Percentiles rank a stretch among this genome's conserved stretches.
These are phyloP conservation scores for Penicillium sp. DNA, from an alignment of 2,329 filamentous ascomycete genomes.

Conservation along the genomic window DNA sequence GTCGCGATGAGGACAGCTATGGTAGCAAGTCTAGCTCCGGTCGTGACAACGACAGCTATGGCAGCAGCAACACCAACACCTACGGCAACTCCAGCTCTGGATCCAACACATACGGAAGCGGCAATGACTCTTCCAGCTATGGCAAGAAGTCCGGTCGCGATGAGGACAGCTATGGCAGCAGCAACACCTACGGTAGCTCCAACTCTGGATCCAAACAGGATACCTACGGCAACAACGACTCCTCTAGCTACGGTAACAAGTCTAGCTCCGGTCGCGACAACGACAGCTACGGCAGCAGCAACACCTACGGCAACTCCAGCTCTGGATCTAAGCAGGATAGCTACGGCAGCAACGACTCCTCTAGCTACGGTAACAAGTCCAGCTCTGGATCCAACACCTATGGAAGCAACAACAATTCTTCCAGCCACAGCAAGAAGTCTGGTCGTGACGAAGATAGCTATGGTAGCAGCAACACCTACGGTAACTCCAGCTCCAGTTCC, in stretches of 20 bases:
- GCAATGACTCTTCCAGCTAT: background rate
- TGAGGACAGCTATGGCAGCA: background rate
- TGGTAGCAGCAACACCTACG: background rate
- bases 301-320: no score
- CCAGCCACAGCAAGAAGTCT: background rate
- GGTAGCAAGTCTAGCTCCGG: background rate
- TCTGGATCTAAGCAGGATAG: background rate
- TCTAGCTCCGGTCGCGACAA: background rate
- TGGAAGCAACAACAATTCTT: background rate
- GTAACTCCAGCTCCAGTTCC: background rate
- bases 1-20: background rate
- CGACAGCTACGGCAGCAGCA: background rate
- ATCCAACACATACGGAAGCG: no score
- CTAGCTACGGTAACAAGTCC: conserved; percentile 3
- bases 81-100: background rate
- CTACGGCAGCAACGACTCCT: background rate
- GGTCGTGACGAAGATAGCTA: background rate
- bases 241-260: background rate
- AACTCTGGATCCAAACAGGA: background rate
- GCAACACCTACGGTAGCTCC: background rate
- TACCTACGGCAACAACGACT: background rate
- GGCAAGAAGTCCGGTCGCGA: background rate
- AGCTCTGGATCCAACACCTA: conserved; percentile 1
- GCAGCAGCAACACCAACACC: background rate
- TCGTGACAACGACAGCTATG: background rate